phyloP scores from a whole-genome alignment of 179 eudicot species.

The Spergularia azorica region DNA sequence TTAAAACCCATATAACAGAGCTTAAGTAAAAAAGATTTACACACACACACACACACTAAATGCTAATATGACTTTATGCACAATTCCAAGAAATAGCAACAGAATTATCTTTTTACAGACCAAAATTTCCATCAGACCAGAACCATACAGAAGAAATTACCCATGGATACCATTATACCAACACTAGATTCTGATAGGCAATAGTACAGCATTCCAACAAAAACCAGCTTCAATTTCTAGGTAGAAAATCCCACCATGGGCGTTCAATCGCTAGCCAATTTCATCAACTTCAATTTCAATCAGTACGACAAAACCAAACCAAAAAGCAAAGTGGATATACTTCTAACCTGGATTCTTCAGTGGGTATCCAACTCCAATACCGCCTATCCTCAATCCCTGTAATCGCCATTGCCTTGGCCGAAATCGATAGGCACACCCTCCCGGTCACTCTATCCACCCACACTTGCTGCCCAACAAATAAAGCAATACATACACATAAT shows the following conservation, averaged over 20 bases:
- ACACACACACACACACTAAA: too few relatives aligned
- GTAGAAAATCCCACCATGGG: too few relatives aligned
- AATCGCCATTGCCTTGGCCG: conserved; percentile 76
- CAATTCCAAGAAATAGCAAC: too few relatives aligned
- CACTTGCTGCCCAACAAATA: conserved; percentile 58
- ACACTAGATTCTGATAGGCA: not conserved
- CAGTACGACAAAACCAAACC: not conserved
- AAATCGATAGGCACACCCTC: conserved; percentile 75
- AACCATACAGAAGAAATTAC: not conserved
- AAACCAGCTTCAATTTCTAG: too few relatives aligned
- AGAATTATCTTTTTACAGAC: too few relatives aligned
- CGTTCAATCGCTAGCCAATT: not conserved
- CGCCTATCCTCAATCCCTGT: conserved; percentile 96
- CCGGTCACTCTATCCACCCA: conserved; percentile 92
- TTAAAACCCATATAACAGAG: too few relatives aligned
- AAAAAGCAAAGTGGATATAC: not conserved
- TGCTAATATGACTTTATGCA: too few relatives aligned
- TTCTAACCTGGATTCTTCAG: conserved; percentile 91
- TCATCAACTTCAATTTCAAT: not conserved
- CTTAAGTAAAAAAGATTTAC: too few relatives aligned
- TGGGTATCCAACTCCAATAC: conserved; percentile 93
- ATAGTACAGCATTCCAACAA: not conserved
- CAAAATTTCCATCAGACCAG: too few relatives aligned
- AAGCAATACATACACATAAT: conserved; percentile 16
- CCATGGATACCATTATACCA: not conserved